Evolutionary conservation across 169 alveolate species (phyloP).

Genomic region (Plasmodium relictum): DNA sequence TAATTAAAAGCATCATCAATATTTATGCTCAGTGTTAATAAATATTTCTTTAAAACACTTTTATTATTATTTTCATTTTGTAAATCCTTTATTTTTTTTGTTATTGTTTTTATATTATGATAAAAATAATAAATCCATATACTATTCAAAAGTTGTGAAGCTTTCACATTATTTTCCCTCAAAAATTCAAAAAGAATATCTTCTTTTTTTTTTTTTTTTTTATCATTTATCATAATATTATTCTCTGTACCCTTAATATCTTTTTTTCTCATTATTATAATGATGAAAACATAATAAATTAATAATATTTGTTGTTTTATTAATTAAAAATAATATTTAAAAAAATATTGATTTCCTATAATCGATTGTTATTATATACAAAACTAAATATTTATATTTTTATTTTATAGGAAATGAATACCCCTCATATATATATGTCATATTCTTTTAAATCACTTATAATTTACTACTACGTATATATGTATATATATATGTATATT

Average conservation of each 20-base stretch:
- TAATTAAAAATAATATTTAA: no score
- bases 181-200: slow-evolving; percentile 28
- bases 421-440: no score
- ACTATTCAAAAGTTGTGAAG: slow-evolving; percentile 6
- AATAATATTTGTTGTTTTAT: neutral
- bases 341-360: no score
- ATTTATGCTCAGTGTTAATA: slow-evolving; percentile 25
- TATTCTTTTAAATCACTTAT: no score
- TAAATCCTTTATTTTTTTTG: slow-evolving; percentile 20
- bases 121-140: slow-evolving; percentile 58
- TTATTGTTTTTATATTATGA: slow-evolving; percentile 42
- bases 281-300: neutral
- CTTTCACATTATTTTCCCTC: slow-evolving; percentile 18
- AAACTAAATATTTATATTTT: no score
- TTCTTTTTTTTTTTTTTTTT: slow-evolving; percentile 40
- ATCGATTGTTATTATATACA: no score
- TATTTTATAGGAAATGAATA: no score
- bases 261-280: slow-evolving; percentile 34
- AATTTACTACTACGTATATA: no score
- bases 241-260: neutral
- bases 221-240: slow-evolving; percentile 9
- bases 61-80: slow-evolving; percentile 18
- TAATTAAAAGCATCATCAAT: slow-evolving; percentile 38
- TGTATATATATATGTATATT: no score
- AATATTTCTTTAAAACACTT: slow-evolving; percentile 6